These are phyloP conservation scores for Crucibulum parvulum DNA, from an alignment of 1,284 basidiomycete species.

Conservation along the genomic window DNA sequence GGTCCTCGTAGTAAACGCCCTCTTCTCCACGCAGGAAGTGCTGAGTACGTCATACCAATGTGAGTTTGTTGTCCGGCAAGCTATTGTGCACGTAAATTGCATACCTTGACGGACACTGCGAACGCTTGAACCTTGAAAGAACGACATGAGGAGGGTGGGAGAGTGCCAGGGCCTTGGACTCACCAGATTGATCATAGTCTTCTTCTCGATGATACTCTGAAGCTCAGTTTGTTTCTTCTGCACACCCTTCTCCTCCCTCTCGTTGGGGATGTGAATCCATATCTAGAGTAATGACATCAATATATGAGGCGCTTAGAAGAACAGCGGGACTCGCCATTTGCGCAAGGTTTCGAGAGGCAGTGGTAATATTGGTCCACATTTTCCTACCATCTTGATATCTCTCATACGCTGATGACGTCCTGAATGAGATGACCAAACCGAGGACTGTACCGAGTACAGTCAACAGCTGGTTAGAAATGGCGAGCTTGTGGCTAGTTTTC, in stretches of 20 bases:
- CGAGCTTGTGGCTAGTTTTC: slow-evolving; percentile 48
- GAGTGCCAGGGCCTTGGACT: slow-evolving; percentile 6
- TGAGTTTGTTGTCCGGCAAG: slow-evolving; percentile 15
- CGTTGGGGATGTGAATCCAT: slow-evolving; percentile 66
- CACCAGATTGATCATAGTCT: slow-evolving; percentile 74
- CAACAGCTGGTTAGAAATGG: slow-evolving; percentile 53
- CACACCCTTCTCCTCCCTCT: slow-evolving; percentile 46
- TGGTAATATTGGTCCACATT: slow-evolving; percentile 66
- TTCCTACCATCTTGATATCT: slow-evolving; percentile 68
- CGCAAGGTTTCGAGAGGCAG: slow-evolving; percentile 59
- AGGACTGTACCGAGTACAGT: slow-evolving; percentile 73
- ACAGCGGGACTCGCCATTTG: slow-evolving; percentile 46
- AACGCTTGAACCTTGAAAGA: slow-evolving; percentile 62
- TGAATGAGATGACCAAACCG: slow-evolving; percentile 73
- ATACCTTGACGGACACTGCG: slow-evolving; percentile 65
- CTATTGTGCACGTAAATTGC: neutral
- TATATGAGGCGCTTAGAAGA: neutral
- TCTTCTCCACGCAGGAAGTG: slow-evolving; percentile 69
- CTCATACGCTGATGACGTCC: slow-evolving; percentile 74
- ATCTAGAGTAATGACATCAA: slow-evolving; percentile 42
- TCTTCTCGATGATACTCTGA: slow-evolving; percentile 71
- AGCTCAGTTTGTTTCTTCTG: slow-evolving; percentile 44
- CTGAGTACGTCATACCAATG: slow-evolving; percentile 42
- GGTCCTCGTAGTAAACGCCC: slow-evolving; percentile 69
- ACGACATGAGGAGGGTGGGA: neutral